phyloP scores from a whole-genome alignment of 2,329 filamentous ascomycete species.

The Colletotrichum cordylinicola region DNA sequence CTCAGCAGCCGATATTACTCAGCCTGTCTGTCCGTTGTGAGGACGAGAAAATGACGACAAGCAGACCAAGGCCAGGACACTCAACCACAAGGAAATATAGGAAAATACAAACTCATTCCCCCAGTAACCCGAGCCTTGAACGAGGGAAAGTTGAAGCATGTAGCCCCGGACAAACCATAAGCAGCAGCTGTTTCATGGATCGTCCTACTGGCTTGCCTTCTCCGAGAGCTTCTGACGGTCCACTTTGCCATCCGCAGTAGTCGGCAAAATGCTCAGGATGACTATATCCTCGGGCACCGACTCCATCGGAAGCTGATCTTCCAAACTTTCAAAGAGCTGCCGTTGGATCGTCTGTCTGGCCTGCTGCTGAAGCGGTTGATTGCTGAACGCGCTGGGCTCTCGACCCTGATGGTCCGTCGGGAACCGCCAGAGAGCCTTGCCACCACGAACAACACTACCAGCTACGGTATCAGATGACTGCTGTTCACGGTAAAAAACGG shows the following conservation, averaged over 20 bases:
- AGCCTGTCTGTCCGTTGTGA: no score
- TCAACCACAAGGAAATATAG: no score
- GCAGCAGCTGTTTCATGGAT: not conserved
- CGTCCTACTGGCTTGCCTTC: not conserved
- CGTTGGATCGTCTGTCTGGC: not conserved
- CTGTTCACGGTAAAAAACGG: constrained; percentile 40
- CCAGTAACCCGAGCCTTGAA: not conserved
- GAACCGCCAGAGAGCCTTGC: not conserved
- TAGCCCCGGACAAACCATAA: not conserved
- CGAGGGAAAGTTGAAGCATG: fast-evolving
- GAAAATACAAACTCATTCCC: not conserved
- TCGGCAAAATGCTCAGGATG: constrained; percentile 28
- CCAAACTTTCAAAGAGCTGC: not conserved
- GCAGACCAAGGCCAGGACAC: no score
- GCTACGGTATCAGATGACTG: not conserved
- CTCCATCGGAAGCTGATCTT: constrained; percentile 14
- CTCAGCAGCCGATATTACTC: no score
- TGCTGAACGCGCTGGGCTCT: not conserved
- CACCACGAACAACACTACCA: not conserved
- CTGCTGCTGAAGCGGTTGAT: not conserved
- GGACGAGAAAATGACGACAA: no score
- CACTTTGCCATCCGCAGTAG: constrained; percentile 29
- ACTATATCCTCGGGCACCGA: constrained; percentile 31
- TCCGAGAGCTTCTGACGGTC: constrained; percentile 22
- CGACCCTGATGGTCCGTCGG: not conserved